Percentiles rank a stretch among this genome's conserved stretches.
phyloP scores from a whole-genome alignment of 495 filamentous ascomycete species.

The Xylaria grammica region DNA sequence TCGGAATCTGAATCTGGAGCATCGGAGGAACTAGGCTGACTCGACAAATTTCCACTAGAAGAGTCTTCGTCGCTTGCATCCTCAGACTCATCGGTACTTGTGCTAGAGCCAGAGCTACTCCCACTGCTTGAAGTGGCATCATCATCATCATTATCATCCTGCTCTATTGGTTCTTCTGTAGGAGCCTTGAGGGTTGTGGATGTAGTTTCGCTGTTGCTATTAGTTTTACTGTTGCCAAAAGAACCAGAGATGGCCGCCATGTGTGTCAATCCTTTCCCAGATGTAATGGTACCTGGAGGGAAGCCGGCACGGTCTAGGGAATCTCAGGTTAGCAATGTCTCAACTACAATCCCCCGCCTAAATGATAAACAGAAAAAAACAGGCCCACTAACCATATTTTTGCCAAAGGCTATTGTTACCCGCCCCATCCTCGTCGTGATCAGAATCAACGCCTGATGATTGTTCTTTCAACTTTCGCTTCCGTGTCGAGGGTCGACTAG shows the following conservation, averaged over 20 bases:
- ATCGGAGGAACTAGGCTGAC: constrained; percentile 20
- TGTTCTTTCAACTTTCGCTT: constrained; percentile 4
- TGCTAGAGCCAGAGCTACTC: constrained; percentile 26
- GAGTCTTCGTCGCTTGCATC: constrained; percentile 22
- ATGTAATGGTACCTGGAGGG: constrained; percentile 54
- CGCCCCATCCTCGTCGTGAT: constrained; percentile 34
- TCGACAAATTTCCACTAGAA: background rate
- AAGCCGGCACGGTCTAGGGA: constrained; percentile 51
- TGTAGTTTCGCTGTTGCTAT: constrained; percentile 33
- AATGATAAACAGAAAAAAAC: background rate
- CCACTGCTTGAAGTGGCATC: constrained; percentile 32
- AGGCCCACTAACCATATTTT: constrained; percentile 17
- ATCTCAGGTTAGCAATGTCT: constrained; percentile 34
- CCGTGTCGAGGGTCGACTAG: background rate
- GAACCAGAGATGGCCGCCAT: constrained; percentile 42
- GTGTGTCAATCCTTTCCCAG: constrained; percentile 44
- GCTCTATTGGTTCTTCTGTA: constrained; percentile 37
- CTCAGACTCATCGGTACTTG: constrained; percentile 23
- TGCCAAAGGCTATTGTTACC: background rate
- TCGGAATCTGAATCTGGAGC: constrained; percentile 37
- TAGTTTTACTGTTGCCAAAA: constrained; percentile 30
- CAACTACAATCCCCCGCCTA: constrained; percentile 12
- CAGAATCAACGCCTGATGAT: background rate
- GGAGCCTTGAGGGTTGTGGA: constrained; percentile 33
- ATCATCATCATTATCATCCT: constrained; percentile 39